Evolutionary conservation across 2,329 filamentous ascomycete genomes (phyloP), one percentile per base, ranked within the genome.

Genomic region (Trichoderma citrinoviride): DNA sequence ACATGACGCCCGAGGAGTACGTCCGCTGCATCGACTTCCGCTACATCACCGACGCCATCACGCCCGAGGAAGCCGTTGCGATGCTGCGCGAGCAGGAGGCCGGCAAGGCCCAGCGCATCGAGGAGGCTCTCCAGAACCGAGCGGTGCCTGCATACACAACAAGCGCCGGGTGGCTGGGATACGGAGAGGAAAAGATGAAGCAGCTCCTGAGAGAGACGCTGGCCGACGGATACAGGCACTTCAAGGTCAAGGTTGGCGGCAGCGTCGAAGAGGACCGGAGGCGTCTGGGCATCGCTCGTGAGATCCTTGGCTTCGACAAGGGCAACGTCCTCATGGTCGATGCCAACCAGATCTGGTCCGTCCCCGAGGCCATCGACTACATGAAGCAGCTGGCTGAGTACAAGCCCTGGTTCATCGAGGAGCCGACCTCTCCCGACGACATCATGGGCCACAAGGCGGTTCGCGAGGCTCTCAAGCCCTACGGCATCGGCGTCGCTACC

Each of bases 81-180:
- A 81, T 97, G 74, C 81, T 97, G 50, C 85, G 83, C 70, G 84
- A 85, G 72, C 79, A 84, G 23, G 87, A 91, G 77, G 70, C 76
- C 1, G 88, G 87, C 44, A 96, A 96, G 81, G 81, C 83, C 41
- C 80, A 86, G 73, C 84, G 93, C 61, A 80, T 96, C 25, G 79
- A 85, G 71, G 91, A 96, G 70, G 93, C 92, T 0, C 83, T 92
- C 72, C 78, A 84, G 65, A 90, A 83, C 76, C 82, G 84, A 44
- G 93, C 92, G 12, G 93, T 97, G 6, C 93, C 92, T 0, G 93
- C 92, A 1, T 97, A 97, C 79, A 96, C 93, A 10, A 97, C 93
- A 6, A 90, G 86, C 73, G 93, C 93, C 0, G 93, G 93, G 10
- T 97, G 93, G 93, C 79, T 97, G n/a, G 92, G 92, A 33, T 97